Base-by-base conservation (phyloP, 2,329 filamentous ascomycete genomes). In the Rutstroemia sp. region DNA sequence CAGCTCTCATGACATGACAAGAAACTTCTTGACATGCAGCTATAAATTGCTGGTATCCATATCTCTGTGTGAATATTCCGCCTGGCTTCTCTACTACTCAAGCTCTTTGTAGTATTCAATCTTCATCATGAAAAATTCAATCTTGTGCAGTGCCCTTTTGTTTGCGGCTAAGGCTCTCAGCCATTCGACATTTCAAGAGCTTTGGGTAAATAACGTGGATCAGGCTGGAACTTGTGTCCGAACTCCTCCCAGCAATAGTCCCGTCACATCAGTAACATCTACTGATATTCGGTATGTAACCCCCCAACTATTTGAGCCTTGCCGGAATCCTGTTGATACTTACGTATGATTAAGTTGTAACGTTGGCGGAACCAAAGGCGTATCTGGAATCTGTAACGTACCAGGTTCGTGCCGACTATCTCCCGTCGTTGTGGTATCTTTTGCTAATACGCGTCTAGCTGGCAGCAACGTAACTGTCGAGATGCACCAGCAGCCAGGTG, bases 401-500 rank as follows among this genome's bases (percentile, higher is more conserved):
- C 21, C 54, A 21, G 59, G 61, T 59, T 45, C 21, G 47, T 44
- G 12, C 12, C 30, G 10, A 34, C 30, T 12, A 3, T 34, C 30
- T 34, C 30, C 30, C 30, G 4, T 34, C 4, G 10, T 34, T 10
- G 12, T 34, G 12, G 4, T 12, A 34, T 34, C 10, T 12, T 12
- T 12, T 50, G 51, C 38, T 49, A 9, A 51, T 19, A 9, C 9
- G 21, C 39, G 25, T n/a, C 10, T 21, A 58, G 64, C 62, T 3
- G 78, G 79, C 3, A 69, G 70, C 4, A 77, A 71, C 0, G 74
- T 82, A 14, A 80, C 79, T 0, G 72, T 81, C 7, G 80, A 82
- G 68, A 82, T 83, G 77, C 79, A 83, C 69, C 75, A 77, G 65
- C 76, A 79, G 72, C 70, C 70, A 18, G 71, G 71, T 49, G 75